These are phyloP conservation scores for Pythium phragmiticola DNA, from an alignment of 352 stramenopile species.

Conservation along the genomic window DNA sequence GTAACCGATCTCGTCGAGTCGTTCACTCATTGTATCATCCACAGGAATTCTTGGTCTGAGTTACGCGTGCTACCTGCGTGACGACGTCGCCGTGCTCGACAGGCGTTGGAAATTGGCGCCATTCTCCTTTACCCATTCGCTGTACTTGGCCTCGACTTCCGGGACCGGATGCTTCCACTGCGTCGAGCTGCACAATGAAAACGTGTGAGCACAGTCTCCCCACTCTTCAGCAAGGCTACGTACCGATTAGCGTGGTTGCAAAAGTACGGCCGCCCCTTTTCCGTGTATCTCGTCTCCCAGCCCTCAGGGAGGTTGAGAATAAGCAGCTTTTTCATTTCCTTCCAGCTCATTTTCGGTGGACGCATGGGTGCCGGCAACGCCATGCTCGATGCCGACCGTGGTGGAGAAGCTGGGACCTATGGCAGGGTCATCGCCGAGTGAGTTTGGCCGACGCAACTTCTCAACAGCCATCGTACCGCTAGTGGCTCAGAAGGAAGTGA, in stretches of 20 bases:
- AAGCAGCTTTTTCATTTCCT: slow-evolving; percentile 75
- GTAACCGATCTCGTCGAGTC: neutral
- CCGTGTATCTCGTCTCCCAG: slow-evolving; percentile 81
- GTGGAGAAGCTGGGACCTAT: slow-evolving; percentile 14
- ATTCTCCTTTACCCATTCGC: slow-evolving; percentile 76
- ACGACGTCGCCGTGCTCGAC: slow-evolving; percentile 2
- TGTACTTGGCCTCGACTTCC: slow-evolving; percentile 74
- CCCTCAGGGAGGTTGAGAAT: slow-evolving; percentile 67
- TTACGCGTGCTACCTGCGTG: neutral
- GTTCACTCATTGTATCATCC: neutral
- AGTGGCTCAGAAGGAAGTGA: slow-evolving; percentile 1
- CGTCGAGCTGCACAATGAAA: slow-evolving; percentile 46
- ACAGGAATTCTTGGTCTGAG: neutral
- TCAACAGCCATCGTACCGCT: slow-evolving; percentile 3
- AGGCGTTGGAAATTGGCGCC: slow-evolving; percentile 41
- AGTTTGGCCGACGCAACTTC: neutral
- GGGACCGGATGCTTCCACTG: slow-evolving; percentile 82
- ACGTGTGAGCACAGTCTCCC: neutral
- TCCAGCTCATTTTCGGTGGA: slow-evolving; percentile 59
- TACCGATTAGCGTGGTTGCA: slow-evolving; percentile 75
- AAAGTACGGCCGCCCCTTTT: slow-evolving; percentile 82
- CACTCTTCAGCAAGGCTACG: slow-evolving; percentile 3
- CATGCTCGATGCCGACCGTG: slow-evolving; percentile 20
- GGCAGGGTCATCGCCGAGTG: neutral
- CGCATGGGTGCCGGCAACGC: slow-evolving; percentile 34